Conservation (phyloP, 2,329 filamentous ascomycete genomes). For the Epichloe sp. region DNA sequence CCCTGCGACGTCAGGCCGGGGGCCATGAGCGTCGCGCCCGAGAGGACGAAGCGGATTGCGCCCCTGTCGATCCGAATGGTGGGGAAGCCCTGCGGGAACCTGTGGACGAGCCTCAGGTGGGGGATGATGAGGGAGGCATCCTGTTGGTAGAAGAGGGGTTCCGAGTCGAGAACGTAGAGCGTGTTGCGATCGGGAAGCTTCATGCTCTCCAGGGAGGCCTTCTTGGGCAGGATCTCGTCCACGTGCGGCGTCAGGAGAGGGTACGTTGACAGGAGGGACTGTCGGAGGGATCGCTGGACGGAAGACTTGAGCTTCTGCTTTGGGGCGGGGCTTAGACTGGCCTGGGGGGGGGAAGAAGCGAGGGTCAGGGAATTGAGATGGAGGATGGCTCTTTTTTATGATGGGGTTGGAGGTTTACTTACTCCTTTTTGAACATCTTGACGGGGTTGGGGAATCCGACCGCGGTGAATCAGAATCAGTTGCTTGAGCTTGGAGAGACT, state of each 20-base stretch:
- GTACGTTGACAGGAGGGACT: constrained; percentile 71
- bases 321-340: constrained; percentile 28
- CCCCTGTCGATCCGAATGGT: constrained; percentile 85
- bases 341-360: too few relatives aligned
- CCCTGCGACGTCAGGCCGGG: constrained; percentile 79
- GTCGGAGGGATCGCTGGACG: constrained; percentile 74
- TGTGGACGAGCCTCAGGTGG: constrained; percentile 79
- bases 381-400: neutral
- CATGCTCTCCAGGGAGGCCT: constrained; percentile 76
- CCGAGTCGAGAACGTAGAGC: constrained; percentile 69
- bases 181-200: constrained; percentile 86
- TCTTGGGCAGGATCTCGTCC: constrained; percentile 92
- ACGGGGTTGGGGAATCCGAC: constrained; percentile 7
- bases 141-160: constrained; percentile 86
- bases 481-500: neutral
- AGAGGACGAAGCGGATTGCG: constrained; percentile 91
- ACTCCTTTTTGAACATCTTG: constrained; percentile 93
- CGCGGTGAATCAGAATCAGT: neutral
- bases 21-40: constrained; percentile 89
- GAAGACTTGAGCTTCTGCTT: constrained; percentile 98
- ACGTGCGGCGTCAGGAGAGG: constrained; percentile 77
- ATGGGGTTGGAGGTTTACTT: constrained; percentile 17
- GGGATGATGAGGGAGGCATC: constrained; percentile 61
- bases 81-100: constrained; percentile 74
- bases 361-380: constrained; percentile 12